phyloP scores from a whole-genome alignment of 2,329 filamentous ascomycete species.

The Remersonia thermophila region DNA sequence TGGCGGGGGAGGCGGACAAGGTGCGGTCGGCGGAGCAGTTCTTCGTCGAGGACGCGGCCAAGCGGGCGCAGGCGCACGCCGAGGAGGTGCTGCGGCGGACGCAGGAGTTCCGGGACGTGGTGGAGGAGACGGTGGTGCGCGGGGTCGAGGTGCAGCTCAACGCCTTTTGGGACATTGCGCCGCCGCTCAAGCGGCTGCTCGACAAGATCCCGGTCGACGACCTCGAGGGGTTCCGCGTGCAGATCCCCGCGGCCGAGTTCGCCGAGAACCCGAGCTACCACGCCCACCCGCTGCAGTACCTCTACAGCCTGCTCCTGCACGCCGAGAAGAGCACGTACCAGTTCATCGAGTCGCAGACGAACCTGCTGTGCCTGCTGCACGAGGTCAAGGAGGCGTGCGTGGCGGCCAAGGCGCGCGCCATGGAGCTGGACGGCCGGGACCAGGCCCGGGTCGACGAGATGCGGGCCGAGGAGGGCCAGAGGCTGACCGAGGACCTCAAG shows the following conservation, averaged over 20 bases:
- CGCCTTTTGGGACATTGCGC: slow-evolving; percentile 96
- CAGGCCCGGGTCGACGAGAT: slow-evolving; percentile 39
- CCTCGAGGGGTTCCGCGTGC: slow-evolving; percentile 51
- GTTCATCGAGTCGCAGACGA: slow-evolving; percentile 91
- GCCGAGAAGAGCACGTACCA: slow-evolving; percentile 90
- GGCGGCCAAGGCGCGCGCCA: slow-evolving; percentile 48
- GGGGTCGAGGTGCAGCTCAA: slow-evolving; percentile 86
- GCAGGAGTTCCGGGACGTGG: slow-evolving; percentile 62
- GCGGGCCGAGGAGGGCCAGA: slow-evolving; percentile 52
- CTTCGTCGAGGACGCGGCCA: slow-evolving; percentile 65
- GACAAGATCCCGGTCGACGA: slow-evolving; percentile 59
- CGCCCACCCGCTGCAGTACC: slow-evolving; percentile 75
- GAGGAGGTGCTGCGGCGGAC: slow-evolving; percentile 60
- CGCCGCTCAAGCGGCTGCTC: slow-evolving; percentile 62
- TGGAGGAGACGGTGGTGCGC: slow-evolving; percentile 73
- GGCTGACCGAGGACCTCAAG: slow-evolving; percentile 75
- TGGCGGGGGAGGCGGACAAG: slow-evolving; percentile 65
- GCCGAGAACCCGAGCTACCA: slow-evolving; percentile 77
- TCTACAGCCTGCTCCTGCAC: slow-evolving; percentile 74
- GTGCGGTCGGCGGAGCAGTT: slow-evolving; percentile 67
- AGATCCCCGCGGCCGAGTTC: slow-evolving; percentile 67
- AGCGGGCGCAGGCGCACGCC: slow-evolving; percentile 59
- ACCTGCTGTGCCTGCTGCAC: slow-evolving; percentile 78
- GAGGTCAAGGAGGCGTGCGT: slow-evolving; percentile 76
- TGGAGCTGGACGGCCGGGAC: slow-evolving; percentile 50